Evolutionary conservation across 2,329 filamentous ascomycete genomes (phyloP), one percentile per base, ranked within the genome.

Genomic region (Ophiostoma himal-ulmi): DNA sequence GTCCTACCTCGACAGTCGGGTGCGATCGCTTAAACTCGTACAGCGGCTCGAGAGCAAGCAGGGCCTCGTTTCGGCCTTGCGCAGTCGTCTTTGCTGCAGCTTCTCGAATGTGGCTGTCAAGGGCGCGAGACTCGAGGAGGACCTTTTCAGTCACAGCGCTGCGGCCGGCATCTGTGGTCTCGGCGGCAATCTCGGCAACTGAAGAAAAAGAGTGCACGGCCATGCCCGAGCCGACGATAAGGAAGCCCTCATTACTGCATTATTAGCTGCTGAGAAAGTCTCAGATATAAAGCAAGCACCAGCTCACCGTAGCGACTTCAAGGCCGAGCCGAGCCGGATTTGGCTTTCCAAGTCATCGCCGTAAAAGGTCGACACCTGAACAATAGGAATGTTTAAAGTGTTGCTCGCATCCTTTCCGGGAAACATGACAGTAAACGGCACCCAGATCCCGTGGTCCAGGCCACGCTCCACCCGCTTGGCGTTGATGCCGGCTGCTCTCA

Each of bases 391-490:
- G 48, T 22, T n/a, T 8, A 54, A 20, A 11, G 48, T 54, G 48
- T 54, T 54, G 48, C 17, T n/a, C 8, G 20, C 48, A n/a, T 54
- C 39, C 14, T 69, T 60, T 6, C 34, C 41, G 1, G 70, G 68
- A 22, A 71, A 71, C 68, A 71, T 69, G 70, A 71, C 68, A 1
- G 17, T 67, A 17, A 71, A 71, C 8, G 70, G 70, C 62, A 71
- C 70, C 70, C 70, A 71, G 5, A 71, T 13, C 37, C 70, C 70
- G n/a, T 71, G 70, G 68, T 71, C 70, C 34, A 71, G 62, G 52
- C 70, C 70, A 37, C 70, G 70, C 68, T 71, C 70, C 5, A 69
- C 70, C 1, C 70, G 34, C 36, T 69, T 71, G 1, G 70, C 70
- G 0, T 37, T 17, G 13, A 71, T 71, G 26, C 66, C 66, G 4